Base-by-base conservation (phyloP, 768 basidiomycete species). In the Solioccasus polychromus region DNA sequence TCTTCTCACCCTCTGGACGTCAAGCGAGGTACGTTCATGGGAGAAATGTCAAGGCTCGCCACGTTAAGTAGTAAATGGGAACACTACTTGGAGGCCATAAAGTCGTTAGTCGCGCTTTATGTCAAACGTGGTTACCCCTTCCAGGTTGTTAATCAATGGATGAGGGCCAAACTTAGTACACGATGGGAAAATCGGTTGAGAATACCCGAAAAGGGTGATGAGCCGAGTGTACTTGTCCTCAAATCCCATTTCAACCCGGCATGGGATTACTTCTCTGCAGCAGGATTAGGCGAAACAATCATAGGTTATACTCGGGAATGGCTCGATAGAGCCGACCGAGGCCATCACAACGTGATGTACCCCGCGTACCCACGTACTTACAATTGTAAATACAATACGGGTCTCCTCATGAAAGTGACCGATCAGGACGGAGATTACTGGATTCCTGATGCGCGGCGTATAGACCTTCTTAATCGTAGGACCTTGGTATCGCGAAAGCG, bases 11-110 rank as follows among this genome's bases (percentile, higher is more conserved):
- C 43, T 0, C 6, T 38, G 0, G 42, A 54, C 1, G 46, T 54
- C 1, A 54, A 54, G 19, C 26, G 40, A 35, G 53, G 50, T 0
- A 54, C 45, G 0, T 52, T 52, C 15, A 12, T 6, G 0, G 40
- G 51, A 19, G 47, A 52, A 10, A 48, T 52, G 47, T 5, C 2
- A 0, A 31, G 36, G 0, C 18, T 52, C 0, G 25, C 51, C 25
- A 48, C 35, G 0, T 25, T 52, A 0, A 28, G 47, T 45, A 48
- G 47, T 20, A 18, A 2, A 0, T 2, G 1, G 0, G 37, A 51
- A 1, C 4, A 40, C 37, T 47, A 47, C 17, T 10, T 3, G 1
- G 24, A 26, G 0, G 15, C 24, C 1, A 0, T 26, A 2, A 6
- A 34, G 0, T 22, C 17, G 8, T 12, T 45, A 10, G 31, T 28